Evolutionary conservation across 805 yeast genomes (phyloP).

Genomic region (Candida insectorum): DNA sequence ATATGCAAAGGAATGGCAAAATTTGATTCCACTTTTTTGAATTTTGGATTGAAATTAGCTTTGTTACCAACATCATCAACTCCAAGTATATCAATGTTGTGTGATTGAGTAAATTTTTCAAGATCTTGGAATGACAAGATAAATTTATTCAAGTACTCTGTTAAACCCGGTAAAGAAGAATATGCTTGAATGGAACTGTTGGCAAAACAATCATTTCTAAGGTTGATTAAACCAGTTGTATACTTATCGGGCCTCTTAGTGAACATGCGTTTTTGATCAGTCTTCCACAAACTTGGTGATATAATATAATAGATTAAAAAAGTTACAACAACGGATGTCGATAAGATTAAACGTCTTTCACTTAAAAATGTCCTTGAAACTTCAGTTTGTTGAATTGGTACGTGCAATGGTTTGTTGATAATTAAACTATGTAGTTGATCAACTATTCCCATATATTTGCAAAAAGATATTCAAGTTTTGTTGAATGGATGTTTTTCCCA

Average conservation of each 20-base stretch:
- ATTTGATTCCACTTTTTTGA: slow-evolving; percentile 17
- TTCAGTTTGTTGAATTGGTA: too few species aligned
- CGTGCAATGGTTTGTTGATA: slow-evolving; percentile 8
- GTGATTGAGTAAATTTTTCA: slow-evolving; percentile 15
- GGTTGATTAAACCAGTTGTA: slow-evolving; percentile 80
- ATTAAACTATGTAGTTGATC: slow-evolving; percentile 9
- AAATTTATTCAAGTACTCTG: slow-evolving; percentile 50
- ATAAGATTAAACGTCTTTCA: too few species aligned
- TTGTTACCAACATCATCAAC: slow-evolving; percentile 1
- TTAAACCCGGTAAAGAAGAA: slow-evolving; percentile 56
- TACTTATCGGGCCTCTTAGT: slow-evolving; percentile 63
- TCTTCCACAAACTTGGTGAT: slow-evolving; percentile 8
- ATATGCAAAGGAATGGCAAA: slow-evolving; percentile 52
- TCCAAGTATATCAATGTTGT: slow-evolving; percentile 16
- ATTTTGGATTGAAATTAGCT: slow-evolving; percentile 14
- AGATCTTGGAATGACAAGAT: slow-evolving; percentile 25
- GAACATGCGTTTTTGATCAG: slow-evolving; percentile 25
- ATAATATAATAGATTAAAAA: slow-evolving; percentile 8
- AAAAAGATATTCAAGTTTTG: too few species aligned
- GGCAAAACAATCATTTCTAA: slow-evolving; percentile 89
- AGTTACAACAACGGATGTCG: too few species aligned
- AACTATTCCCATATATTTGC: slow-evolving; percentile 8
- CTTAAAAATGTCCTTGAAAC: too few species aligned
- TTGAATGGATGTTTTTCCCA: too few species aligned
- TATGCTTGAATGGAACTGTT: slow-evolving; percentile 84